Conservation (phyloP, 345 rosid species). For the Eucalyptus rudis region DNA sequence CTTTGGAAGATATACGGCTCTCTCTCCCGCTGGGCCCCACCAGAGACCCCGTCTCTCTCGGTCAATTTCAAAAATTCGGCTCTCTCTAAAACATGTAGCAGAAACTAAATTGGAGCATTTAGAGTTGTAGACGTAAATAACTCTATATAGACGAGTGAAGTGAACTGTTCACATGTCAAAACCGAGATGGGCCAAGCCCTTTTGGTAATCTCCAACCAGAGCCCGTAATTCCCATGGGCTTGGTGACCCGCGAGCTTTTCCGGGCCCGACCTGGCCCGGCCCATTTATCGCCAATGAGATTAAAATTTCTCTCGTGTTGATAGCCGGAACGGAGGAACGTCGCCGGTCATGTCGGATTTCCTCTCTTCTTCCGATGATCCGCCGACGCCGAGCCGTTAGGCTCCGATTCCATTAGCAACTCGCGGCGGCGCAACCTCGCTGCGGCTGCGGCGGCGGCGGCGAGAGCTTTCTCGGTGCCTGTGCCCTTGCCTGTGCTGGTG, state of each 20-base stretch:
- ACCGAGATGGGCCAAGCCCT: background rate
- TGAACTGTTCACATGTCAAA: background rate
- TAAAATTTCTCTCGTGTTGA: background rate
- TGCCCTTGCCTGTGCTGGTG: background rate
- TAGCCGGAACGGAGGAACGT: no score
- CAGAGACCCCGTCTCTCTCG: no score
- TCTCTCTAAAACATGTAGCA: no score
- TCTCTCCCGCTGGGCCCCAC: no score
- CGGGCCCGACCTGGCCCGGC: background rate
- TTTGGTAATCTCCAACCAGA: rapidly evolving
- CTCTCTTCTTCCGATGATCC: background rate
- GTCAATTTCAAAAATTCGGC: no score
- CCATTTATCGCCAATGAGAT: background rate
- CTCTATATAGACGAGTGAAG: background rate
- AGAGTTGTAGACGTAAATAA: background rate
- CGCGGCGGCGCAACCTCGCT: background rate
- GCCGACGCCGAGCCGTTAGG: background rate
- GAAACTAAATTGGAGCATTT: background rate
- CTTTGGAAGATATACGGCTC: no score
- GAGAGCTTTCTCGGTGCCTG: background rate
- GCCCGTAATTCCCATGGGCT: background rate
- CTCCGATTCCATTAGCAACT: background rate
- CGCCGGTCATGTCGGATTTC: background rate
- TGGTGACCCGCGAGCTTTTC: background rate
- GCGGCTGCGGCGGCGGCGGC: background rate